phyloP scores from a whole-genome alignment of 495 filamentous ascomycete species.

The Rhypophila decipiens region DNA sequence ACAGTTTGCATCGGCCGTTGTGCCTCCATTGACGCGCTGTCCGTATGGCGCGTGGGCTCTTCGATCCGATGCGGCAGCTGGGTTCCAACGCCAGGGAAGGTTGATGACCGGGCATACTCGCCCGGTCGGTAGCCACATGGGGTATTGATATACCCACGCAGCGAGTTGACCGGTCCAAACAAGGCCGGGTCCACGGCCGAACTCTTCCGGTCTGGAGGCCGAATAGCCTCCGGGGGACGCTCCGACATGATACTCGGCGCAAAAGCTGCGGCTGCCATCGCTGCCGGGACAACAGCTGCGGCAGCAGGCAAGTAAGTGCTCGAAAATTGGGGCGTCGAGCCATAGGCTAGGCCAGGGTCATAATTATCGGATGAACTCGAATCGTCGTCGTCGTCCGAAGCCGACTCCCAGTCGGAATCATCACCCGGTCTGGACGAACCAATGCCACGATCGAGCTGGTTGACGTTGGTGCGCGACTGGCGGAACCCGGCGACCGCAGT shows the following conservation, averaged over 20 bases:
- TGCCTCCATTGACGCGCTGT: constrained; percentile 29
- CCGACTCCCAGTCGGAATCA: constrained; percentile 41
- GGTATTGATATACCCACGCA: constrained; percentile 42
- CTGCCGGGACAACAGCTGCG: neutral
- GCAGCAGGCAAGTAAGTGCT: constrained; percentile 15
- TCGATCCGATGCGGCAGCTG: constrained; percentile 4
- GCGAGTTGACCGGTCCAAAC: constrained; percentile 49
- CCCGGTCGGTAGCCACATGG: constrained; percentile 42
- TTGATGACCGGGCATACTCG: constrained; percentile 12
- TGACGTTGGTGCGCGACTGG: constrained; percentile 26
- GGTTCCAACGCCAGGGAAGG: neutral
- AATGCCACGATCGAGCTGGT: constrained; percentile 23
- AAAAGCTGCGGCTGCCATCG: neutral
- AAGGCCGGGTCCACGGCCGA: constrained; percentile 46
- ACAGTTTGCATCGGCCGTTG: constrained; percentile 31
- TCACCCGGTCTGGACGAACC: constrained; percentile 32
- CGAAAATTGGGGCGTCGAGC: constrained; percentile 27
- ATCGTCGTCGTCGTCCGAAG: constrained; percentile 35
- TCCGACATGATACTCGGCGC: constrained; percentile 18
- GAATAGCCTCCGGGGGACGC: constrained; percentile 20
- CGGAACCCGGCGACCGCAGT: constrained; percentile 29
- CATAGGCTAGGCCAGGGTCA: constrained; percentile 43
- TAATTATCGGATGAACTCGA: constrained; percentile 32
- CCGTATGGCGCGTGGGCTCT: constrained; percentile 16
- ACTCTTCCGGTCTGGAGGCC: constrained; percentile 33